These are phyloP conservation scores for Fusarium burgessii DNA, from an alignment of 2,329 filamentous ascomycete species.

Conservation along the genomic window DNA sequence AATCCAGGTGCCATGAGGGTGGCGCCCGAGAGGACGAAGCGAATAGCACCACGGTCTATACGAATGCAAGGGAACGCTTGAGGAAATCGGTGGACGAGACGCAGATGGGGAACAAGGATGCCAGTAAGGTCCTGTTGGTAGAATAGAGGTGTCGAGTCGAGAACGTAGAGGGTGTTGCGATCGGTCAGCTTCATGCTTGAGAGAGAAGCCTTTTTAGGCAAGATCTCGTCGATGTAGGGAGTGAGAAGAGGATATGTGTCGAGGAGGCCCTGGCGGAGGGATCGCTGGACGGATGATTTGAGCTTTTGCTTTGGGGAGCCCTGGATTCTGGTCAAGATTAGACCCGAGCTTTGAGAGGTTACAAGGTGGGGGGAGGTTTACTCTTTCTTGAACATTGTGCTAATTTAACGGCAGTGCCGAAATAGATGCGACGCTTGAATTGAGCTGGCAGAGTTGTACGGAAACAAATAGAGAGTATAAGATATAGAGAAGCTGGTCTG, in stretches of 20 bases:
- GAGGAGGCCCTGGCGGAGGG: constrained; percentile 83
- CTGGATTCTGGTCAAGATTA: constrained; percentile 63
- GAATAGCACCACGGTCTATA: constrained; percentile 95
- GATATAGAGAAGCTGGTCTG: background rate
- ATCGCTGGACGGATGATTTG: constrained; percentile 94
- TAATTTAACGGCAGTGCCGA: constrained; percentile 32
- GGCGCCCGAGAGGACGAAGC: constrained; percentile 93
- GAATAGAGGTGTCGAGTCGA: constrained; percentile 84
- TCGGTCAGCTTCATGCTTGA: constrained; percentile 94
- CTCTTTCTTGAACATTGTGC: constrained; percentile 94
- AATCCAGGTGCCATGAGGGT: constrained; percentile 96
- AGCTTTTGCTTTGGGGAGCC: constrained; percentile 90
- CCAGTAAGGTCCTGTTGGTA: constrained; percentile 84
- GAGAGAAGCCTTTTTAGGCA: constrained; percentile 94
- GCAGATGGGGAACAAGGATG: constrained; percentile 86
- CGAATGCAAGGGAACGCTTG: constrained; percentile 84
- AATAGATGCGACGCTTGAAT: background rate
- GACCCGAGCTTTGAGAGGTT: constrained; percentile 13
- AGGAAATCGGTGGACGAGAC: constrained; percentile 90
- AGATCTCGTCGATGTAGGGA: constrained; percentile 90
- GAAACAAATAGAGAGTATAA: background rate
- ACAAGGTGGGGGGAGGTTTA: constrained; percentile 55
- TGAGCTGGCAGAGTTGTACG: background rate
- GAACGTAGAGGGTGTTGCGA: constrained; percentile 87
- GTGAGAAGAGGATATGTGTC: constrained; percentile 87